Evolutionary conservation across 805 yeast species (phyloP).

Genomic region (Kodamaea laetipori): DNA sequence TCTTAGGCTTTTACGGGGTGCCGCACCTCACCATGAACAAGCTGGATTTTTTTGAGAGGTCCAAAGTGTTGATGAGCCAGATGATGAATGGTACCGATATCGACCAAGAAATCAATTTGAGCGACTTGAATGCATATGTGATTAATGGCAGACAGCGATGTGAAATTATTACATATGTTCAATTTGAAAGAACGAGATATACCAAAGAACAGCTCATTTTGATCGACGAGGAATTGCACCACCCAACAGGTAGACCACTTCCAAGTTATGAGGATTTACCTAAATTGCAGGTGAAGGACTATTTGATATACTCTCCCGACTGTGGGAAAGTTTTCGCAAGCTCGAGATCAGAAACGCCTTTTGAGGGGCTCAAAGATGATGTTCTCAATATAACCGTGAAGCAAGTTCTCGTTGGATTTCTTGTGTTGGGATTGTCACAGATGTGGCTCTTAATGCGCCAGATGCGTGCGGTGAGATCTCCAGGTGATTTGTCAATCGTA

Average conservation of each 20-base stretch:
- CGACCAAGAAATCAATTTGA: constrained; percentile 40
- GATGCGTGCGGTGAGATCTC: constrained; percentile 71
- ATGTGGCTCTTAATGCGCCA: constrained; percentile 63
- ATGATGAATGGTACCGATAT: constrained; percentile 46
- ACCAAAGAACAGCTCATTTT: constrained; percentile 52
- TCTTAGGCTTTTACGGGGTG: constrained; percentile 59
- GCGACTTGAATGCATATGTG: constrained; percentile 37
- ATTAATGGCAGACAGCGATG: constrained; percentile 49
- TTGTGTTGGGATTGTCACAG: constrained; percentile 50
- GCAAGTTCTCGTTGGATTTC: constrained; percentile 46
- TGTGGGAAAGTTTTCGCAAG: constrained; percentile 62
- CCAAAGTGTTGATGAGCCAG: constrained; percentile 47
- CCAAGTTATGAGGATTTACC: constrained; percentile 49
- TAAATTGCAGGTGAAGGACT: constrained; percentile 51
- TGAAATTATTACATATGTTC: constrained; percentile 71
- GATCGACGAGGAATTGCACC: constrained; percentile 70
- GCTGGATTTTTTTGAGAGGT: constrained; percentile 39
- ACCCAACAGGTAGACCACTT: constrained; percentile 82
- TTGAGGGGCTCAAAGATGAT: constrained; percentile 62
- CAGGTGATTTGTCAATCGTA: constrained; percentile 74
- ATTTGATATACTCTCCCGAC: constrained; percentile 81
- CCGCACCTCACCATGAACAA: constrained; percentile 55
- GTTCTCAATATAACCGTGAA: constrained; percentile 40
- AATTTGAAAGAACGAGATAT: constrained; percentile 61
- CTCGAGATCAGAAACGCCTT: constrained; percentile 11